Evolutionary conservation across 768 basidiomycete species (phyloP), one percentile per base, ranked within the genome.

Genomic region (Chiua virens): DNA sequence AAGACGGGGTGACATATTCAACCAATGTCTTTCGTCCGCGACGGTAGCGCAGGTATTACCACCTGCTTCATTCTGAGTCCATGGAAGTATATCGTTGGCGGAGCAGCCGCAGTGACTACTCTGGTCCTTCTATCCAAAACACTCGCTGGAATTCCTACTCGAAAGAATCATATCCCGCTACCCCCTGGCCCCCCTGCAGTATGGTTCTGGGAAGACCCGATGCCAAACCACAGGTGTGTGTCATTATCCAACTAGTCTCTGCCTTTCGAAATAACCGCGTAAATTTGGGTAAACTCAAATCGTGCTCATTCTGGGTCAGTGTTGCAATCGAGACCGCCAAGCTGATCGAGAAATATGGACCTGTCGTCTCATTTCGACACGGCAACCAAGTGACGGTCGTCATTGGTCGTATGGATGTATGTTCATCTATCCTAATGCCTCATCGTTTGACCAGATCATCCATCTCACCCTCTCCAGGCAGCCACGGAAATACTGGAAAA

Each of bases 401-500:
- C 22, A 13, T 50, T 8, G 50, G 50, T 30, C 44, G 25, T 20
- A 28, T 50, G 35, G 49, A 50, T 15, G 49, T 38, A 30, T 13
- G 41, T 20, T 22, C 34, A 17, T 4, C 17, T 15, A 34, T 17
- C 17, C 35, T 36, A 43, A 10, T 5, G 10, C 28, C n/a, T 21
- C 30, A 5, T 10, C 32, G 32, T 18, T 37, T 14, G 21, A 23
- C 28, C n/a, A 38, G 30, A 10, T 5, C 8, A 18, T 32, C 13
- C 10, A 32, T 10, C 75, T 75, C 0, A n/a, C 23, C 2, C 73
- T 79, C 47, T 74, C 77, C 69, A 82, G 62, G 77, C 76, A 3
- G 81, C 81, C 0, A 69, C 77, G 0, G 79, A 83, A 4, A 77
- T 84, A 49, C 79, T 84, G 79, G 83, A 83, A 61, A 78, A 79